Conservation (phyloP, 1,284 basidiomycete species). For the Irpex sp. region DNA sequence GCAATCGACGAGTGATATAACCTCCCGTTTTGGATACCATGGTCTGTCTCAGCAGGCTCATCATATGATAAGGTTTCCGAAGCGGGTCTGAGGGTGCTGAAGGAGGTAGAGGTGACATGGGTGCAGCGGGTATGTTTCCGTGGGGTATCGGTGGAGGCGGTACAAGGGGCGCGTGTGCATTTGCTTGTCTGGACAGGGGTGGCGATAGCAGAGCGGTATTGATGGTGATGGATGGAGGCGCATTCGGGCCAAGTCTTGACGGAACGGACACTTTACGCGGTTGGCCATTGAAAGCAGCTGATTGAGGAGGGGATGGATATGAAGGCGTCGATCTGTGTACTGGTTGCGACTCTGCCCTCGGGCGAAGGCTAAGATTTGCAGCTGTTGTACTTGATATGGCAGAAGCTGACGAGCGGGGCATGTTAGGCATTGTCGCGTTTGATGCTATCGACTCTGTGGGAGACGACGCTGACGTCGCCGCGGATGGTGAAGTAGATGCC, state of each 20-base stretch:
- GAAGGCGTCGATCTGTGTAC: constrained; percentile 56
- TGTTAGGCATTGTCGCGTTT: constrained; percentile 32
- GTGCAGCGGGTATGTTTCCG: constrained; percentile 62
- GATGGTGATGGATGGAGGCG: constrained; percentile 43
- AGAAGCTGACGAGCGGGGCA: constrained; percentile 16
- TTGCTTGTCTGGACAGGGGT: constrained; percentile 22
- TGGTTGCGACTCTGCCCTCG: constrained; percentile 67
- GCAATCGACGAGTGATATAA: constrained; percentile 84
- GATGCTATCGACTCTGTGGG: constrained; percentile 51
- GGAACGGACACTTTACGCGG: constrained; percentile 60
- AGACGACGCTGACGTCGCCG: constrained; percentile 40
- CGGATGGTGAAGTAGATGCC: constrained; percentile 53
- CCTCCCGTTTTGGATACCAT: constrained; percentile 83
- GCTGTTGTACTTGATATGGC: constrained; percentile 19
- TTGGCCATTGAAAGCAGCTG: constrained; percentile 32
- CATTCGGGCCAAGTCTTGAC: constrained; percentile 50
- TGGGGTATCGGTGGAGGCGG: constrained; percentile 50
- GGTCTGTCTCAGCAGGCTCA: constrained; percentile 75
- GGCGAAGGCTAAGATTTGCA: constrained; percentile 34
- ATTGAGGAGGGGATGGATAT: constrained; percentile 15
- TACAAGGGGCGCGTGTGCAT: constrained; percentile 36
- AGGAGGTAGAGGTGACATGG: constrained; percentile 71
- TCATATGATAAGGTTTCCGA: constrained; percentile 87
- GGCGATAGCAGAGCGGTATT: constrained; percentile 49
- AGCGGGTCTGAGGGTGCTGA: constrained; percentile 68